phyloP scores from a whole-genome alignment of 345 rosid species.

The Balakata baccata region DNA sequence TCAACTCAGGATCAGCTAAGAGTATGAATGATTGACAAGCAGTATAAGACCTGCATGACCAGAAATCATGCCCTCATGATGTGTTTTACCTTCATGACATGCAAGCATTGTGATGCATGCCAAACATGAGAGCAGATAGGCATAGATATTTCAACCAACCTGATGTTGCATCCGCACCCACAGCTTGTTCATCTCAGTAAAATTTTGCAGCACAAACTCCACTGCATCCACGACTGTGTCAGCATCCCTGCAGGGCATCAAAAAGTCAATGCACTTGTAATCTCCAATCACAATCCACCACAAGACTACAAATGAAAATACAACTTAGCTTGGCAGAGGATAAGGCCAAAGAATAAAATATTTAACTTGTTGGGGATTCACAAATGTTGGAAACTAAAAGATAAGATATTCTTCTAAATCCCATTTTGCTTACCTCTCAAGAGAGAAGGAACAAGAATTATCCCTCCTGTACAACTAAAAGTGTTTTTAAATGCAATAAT shows the following conservation, averaged over 20 bases:
- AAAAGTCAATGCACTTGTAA: constrained; percentile 17
- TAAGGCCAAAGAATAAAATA: not conserved
- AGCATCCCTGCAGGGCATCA: constrained; percentile 65
- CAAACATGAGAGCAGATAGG: constrained; percentile 61
- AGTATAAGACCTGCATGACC: constrained; percentile 92
- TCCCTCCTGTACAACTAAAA: not conserved
- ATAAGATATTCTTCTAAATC: not conserved
- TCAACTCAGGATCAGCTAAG: constrained; percentile 96
- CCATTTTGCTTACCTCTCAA: not conserved
- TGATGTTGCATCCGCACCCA: constrained; percentile 99
- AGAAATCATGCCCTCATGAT: constrained; percentile 90
- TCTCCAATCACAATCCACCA: constrained; percentile 1
- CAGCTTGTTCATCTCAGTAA: constrained; percentile 98
- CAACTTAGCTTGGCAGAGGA: constrained; percentile 23
- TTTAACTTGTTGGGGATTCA: not conserved
- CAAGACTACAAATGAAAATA: not conserved
- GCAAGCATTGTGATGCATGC: constrained; percentile 63
- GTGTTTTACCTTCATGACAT: constrained; percentile 61
- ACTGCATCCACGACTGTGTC: constrained; percentile 85
- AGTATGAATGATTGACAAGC: constrained; percentile 90
- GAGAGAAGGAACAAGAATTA: not conserved
- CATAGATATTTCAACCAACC: constrained; percentile 74
- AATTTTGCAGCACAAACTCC: constrained; percentile 93
- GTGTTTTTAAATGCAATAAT: not conserved
- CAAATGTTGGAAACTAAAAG: not conserved